Conservation (phyloP, 768 basidiomycete species). For the Dentipellis sp. region DNA sequence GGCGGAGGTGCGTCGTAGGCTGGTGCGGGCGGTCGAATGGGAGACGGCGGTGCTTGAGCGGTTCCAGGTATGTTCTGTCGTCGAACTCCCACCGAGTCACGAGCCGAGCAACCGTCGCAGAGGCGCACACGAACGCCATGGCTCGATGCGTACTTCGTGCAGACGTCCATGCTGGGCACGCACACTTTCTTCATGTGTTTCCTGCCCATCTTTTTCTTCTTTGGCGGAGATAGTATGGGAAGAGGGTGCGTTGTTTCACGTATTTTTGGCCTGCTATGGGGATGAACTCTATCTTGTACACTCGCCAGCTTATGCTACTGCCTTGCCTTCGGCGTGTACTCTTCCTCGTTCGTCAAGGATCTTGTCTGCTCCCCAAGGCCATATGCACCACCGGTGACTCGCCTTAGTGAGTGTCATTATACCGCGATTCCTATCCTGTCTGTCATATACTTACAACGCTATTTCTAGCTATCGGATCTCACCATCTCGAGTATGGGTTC, state of each 20-base stretch:
- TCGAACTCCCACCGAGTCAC: slow-evolving; percentile 5
- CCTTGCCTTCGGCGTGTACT: slow-evolving; percentile 73
- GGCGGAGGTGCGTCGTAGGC: slow-evolving; percentile 41
- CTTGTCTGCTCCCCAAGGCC: slow-evolving; percentile 86
- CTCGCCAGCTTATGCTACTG: slow-evolving; percentile 52
- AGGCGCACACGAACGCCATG: slow-evolving; percentile 48
- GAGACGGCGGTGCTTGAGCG: slow-evolving; percentile 55
- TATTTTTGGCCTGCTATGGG: slow-evolving; percentile 2
- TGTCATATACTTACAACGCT: background rate
- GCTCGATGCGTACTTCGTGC: slow-evolving; percentile 77
- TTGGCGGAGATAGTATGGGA: slow-evolving; percentile 65
- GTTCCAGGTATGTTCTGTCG: slow-evolving; percentile 46
- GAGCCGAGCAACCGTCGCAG: slow-evolving; percentile 20
- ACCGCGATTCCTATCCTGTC: background rate
- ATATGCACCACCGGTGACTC: slow-evolving; percentile 83
- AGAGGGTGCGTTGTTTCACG: slow-evolving; percentile 46
- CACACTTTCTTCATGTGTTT: slow-evolving; percentile 93
- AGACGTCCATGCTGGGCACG: slow-evolving; percentile 71
- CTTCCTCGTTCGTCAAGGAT: slow-evolving; percentile 85
- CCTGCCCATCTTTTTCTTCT: slow-evolving; percentile 83
- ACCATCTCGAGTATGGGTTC: slow-evolving; percentile 90
- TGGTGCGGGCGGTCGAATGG: slow-evolving; percentile 43
- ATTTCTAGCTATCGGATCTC: slow-evolving; percentile 56
- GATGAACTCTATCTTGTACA: background rate
- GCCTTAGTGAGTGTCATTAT: slow-evolving; percentile 53